A percentile compares a stretch with the other conserved stretches of the same genome.
Conservation (phyloP, 805 yeast genomes). For the Teunomyces tritomae region DNA sequence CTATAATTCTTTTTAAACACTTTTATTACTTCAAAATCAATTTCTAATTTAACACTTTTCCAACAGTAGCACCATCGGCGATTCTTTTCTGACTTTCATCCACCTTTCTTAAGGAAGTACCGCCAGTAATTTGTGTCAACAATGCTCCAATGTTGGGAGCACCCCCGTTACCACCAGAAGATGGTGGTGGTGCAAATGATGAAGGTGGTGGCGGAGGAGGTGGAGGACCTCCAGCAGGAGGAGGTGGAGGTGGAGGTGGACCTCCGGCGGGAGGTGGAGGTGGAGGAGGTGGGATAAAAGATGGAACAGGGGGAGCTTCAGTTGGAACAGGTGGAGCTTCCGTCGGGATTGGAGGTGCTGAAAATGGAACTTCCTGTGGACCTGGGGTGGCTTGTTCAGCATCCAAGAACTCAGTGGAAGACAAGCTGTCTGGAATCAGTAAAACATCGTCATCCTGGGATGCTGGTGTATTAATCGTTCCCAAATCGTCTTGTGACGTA, state of each 20-base stretch:
- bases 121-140: constrained; percentile 57
- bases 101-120: constrained; percentile 51
- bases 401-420: constrained; percentile 6
- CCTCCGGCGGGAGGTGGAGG: constrained; percentile 31
- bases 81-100: constrained; percentile 46
- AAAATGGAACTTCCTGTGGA: constrained; percentile 20
- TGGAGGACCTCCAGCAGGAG: constrained; percentile 19
- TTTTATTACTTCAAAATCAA: constrained; percentile 2
- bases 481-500: background rate
- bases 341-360: constrained; percentile 21
- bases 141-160: constrained; percentile 44
- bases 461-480: constrained; percentile 3
- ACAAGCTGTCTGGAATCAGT: constrained; percentile 10
- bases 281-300: constrained; percentile 36
- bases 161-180: constrained; percentile 25
- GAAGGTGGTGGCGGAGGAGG: constrained; percentile 30
- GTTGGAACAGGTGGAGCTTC: constrained; percentile 19
- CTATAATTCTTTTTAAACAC: background rate
- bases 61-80: constrained; percentile 46
- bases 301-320: constrained; percentile 23
- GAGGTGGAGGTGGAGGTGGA: constrained; percentile 28
- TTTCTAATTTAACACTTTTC: constrained; percentile 39
- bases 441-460: constrained; percentile 6
- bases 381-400: constrained; percentile 9
- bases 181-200: constrained; percentile 25